Evolutionary conservation across 768 basidiomycete genomes (phyloP).

Genomic region (Russula emetica): DNA sequence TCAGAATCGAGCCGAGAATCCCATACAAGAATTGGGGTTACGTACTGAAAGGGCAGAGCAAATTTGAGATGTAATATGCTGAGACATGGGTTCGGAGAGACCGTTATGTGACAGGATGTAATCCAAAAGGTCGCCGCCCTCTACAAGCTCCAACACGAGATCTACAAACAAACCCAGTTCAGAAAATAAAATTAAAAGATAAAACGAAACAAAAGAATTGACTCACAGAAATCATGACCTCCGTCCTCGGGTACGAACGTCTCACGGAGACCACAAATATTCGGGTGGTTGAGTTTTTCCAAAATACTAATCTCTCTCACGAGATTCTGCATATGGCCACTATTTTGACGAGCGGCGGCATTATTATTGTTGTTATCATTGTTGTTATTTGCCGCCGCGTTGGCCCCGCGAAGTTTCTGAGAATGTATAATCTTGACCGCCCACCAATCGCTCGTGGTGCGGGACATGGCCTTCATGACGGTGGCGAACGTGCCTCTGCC

Average conservation of each 20-base stretch:
- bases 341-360: background rate
- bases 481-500: conserved; percentile 92
- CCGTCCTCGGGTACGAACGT: conserved; percentile 60
- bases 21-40: background rate
- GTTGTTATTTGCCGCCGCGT: conserved; percentile 17
- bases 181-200: background rate
- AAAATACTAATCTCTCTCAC: conserved; percentile 77
- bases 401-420: conserved; percentile 38
- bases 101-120: conserved; percentile 61
- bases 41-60: conserved; percentile 73
- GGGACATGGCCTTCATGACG: conserved; percentile 77
- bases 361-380: background rate
- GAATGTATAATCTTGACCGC: conserved; percentile 86
- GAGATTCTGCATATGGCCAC: conserved; percentile 38
- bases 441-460: conserved; percentile 63
- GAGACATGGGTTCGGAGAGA: conserved; percentile 51
- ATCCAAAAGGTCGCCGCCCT: conserved; percentile 86
- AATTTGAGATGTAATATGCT: conserved; percentile 75
- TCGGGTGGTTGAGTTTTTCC: conserved; percentile 68
- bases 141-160: conserved; percentile 78
- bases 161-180: conserved; percentile 39
- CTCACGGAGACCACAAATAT: conserved; percentile 78
- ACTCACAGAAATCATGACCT: conserved; percentile 50
- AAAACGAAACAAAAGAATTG: background rate
- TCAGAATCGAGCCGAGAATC: background rate